These are phyloP conservation scores for Eustoma russellianum DNA, from an alignment of 257 asterid genomes.

Conservation along the genomic window DNA sequence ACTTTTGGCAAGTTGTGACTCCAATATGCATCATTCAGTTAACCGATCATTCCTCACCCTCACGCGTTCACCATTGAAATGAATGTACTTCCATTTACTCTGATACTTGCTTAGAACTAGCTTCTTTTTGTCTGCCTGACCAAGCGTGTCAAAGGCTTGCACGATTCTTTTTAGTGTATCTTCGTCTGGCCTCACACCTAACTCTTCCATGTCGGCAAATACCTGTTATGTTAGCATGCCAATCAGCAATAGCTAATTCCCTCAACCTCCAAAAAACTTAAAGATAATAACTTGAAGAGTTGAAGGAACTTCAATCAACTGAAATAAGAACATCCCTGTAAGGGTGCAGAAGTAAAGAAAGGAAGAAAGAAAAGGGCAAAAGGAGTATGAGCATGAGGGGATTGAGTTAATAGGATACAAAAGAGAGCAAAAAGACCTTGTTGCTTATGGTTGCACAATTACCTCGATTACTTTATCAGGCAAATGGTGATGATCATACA, in stretches of 20 bases:
- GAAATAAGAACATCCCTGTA: conserved; percentile 1
- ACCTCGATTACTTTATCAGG: no score
- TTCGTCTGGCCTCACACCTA: conserved; percentile 81
- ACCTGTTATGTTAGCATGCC: conserved; percentile 27
- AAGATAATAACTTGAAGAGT: neutral
- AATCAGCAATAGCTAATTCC: neutral
- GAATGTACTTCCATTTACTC: conserved; percentile 71
- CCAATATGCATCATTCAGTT: no score
- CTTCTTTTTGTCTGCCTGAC: conserved; percentile 45
- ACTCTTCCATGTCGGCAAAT: conserved; percentile 97
- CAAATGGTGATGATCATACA: conserved; percentile 44
- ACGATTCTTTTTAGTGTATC: conserved; percentile 63
- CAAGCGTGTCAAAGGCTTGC: conserved; percentile 52
- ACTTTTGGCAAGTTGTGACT: no score
- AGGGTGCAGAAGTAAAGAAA: neutral
- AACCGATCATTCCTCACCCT: conserved; percentile 33
- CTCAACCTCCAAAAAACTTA: neutral
- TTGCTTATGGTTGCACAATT: no score
- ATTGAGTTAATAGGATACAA: no score
- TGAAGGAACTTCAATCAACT: neutral
- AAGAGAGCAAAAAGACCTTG: no score
- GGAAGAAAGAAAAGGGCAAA: neutral
- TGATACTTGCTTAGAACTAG: conserved; percentile 35
- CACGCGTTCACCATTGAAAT: conserved; percentile 81
- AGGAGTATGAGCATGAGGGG: no score